Evolutionary conservation across 768 basidiomycete genomes (phyloP).

Genomic region (Heimioporus sp.): DNA sequence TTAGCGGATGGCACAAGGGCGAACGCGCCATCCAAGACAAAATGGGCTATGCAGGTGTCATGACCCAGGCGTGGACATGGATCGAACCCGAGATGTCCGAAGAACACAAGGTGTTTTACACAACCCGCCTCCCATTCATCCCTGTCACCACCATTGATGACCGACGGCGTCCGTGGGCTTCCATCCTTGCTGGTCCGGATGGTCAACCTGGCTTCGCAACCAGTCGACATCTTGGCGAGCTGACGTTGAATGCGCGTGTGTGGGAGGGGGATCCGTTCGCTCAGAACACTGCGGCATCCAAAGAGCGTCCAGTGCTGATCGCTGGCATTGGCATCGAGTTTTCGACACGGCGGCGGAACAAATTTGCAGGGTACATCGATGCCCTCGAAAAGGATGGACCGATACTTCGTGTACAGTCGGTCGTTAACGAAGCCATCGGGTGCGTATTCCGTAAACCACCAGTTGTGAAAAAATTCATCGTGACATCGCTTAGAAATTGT

Average conservation of each 20-base stretch:
- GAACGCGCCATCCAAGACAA: slow-evolving; percentile 50
- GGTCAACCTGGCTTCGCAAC: slow-evolving; percentile 48
- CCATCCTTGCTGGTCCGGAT: slow-evolving; percentile 45
- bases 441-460: slow-evolving; percentile 27
- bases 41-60: slow-evolving; percentile 40
- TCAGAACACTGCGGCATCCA: slow-evolving; percentile 28
- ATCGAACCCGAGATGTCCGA: slow-evolving; percentile 49
- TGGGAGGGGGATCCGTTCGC: slow-evolving; percentile 60
- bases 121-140: slow-evolving; percentile 49
- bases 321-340: slow-evolving; percentile 66
- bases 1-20: slow-evolving; percentile 44
- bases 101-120: slow-evolving; percentile 50
- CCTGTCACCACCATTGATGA: slow-evolving; percentile 55
- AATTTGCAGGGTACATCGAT: slow-evolving; percentile 54
- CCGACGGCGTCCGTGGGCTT: slow-evolving; percentile 55
- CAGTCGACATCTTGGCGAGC: slow-evolving; percentile 34
- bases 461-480: neutral
- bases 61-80: slow-evolving; percentile 34
- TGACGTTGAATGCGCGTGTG: slow-evolving; percentile 37
- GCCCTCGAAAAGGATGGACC: slow-evolving; percentile 30
- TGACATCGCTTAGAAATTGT: slow-evolving; percentile 47
- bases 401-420: slow-evolving; percentile 33
- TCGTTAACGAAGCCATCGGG: slow-evolving; percentile 60
- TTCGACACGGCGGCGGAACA: slow-evolving; percentile 56
- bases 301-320: slow-evolving; percentile 31